A percentile compares a stretch with the other conserved stretches of the same genome.
These are phyloP conservation scores for Yarrowia divulgata DNA, from an alignment of 805 yeast species.

Conservation along the genomic window DNA sequence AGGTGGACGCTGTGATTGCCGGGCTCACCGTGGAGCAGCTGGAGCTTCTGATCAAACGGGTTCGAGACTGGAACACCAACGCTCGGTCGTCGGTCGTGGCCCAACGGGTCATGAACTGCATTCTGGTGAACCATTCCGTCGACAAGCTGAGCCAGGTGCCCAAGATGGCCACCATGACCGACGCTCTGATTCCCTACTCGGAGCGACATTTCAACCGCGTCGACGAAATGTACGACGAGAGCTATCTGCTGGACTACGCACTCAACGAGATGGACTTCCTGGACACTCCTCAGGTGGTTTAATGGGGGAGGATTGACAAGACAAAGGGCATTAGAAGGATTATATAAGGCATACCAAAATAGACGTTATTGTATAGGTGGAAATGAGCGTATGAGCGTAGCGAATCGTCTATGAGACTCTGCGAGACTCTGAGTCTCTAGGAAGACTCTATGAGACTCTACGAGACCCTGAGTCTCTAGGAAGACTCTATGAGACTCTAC, in stretches of 20 bases:
- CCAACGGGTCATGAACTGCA: slow-evolving; percentile 74
- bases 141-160: slow-evolving; percentile 67
- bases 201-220: slow-evolving; percentile 82
- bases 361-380: no score
- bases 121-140: slow-evolving; percentile 63
- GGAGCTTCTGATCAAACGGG: slow-evolving; percentile 66
- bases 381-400: no score
- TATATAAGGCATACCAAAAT: no score
- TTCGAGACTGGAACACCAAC: slow-evolving; percentile 95
- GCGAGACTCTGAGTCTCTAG: no score
- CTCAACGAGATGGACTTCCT: slow-evolving; percentile 63
- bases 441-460: no score
- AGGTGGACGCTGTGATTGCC: slow-evolving; percentile 70
- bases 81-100: slow-evolving; percentile 80
- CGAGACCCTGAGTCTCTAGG: no score
- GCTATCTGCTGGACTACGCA: slow-evolving; percentile 83
- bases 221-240: slow-evolving; percentile 82
- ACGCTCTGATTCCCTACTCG: slow-evolving; percentile 84
- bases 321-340: no score
- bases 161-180: slow-evolving; percentile 71
- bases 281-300: background rate
- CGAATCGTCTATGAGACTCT: no score
- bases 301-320: no score
- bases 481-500: no score
- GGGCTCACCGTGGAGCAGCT: slow-evolving; percentile 66